A percentile compares a stretch with the other conserved stretches of the same genome.
phyloP scores from a whole-genome alignment of 2,329 filamentous ascomycete genomes.

The Calonectria henricotiae region DNA sequence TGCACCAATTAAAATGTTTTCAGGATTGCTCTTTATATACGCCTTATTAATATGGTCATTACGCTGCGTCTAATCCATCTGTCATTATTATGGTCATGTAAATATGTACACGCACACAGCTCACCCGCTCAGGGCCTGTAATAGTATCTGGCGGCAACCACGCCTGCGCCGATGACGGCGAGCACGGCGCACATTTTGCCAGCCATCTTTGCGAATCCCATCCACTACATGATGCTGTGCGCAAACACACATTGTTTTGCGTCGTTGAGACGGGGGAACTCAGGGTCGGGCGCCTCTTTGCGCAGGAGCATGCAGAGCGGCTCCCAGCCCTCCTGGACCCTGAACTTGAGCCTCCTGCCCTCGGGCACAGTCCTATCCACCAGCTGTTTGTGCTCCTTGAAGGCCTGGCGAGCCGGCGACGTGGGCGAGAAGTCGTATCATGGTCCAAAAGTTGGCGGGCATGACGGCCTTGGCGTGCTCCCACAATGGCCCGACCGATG shows the following conservation, averaged over 20 bases:
- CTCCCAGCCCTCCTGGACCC: conserved; percentile 37
- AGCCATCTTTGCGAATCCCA: conserved; percentile 42
- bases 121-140: neutral
- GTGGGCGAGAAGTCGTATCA: conserved; percentile 17
- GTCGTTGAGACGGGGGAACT: conserved; percentile 39
- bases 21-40: neutral
- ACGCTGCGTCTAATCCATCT: too few species aligned
- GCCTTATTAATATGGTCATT: neutral
- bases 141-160: conserved; percentile 33
- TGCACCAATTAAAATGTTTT: too few species aligned
- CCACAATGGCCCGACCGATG: conserved; percentile 39
- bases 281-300: conserved; percentile 3
- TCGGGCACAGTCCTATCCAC: conserved; percentile 24
- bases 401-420: conserved; percentile 21
- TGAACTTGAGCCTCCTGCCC: conserved; percentile 33
- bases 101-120: too few species aligned
- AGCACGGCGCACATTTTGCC: conserved; percentile 31
- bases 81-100: too few species aligned
- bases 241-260: conserved; percentile 40
- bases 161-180: conserved; percentile 33
- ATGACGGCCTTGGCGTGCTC: conserved; percentile 38
- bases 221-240: conserved; percentile 44
- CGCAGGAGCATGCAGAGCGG: conserved; percentile 41
- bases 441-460: conserved; percentile 20
- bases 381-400: conserved; percentile 32